Percentiles rank a stretch among this genome's conserved stretches.
Evolutionary conservation across 805 yeast species (phyloP).

Genomic region (Myxozyma sirexii): DNA sequence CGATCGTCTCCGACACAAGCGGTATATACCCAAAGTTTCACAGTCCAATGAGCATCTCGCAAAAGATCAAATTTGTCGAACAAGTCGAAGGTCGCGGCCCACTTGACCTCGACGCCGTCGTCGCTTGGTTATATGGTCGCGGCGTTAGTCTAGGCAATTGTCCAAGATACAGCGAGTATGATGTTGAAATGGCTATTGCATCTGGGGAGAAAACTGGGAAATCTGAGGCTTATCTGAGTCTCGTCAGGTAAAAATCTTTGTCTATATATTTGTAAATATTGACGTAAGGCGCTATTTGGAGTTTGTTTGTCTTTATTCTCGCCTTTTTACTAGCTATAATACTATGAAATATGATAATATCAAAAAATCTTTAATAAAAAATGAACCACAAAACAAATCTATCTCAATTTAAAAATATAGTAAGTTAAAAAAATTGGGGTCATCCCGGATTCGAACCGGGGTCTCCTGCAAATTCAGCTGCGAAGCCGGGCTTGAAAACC

Average conservation of each 20-base stretch:
- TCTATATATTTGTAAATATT: background rate
- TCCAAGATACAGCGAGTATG: conserved; percentile 10
- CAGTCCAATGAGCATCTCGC: conserved; percentile 7
- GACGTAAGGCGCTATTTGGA: too few relatives aligned
- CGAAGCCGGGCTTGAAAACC: conserved; percentile 38
- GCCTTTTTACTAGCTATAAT: too few relatives aligned
- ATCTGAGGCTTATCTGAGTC: background rate
- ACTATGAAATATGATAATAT: background rate
- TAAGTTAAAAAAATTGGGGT: conserved; percentile 40
- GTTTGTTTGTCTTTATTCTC: background rate
- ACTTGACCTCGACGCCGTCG: conserved; percentile 13
- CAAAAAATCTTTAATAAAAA: background rate
- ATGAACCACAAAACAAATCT: background rate
- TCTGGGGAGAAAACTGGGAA: background rate
- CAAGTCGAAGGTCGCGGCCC: background rate
- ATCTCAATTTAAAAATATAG: background rate
- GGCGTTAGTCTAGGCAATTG: conserved; percentile 7
- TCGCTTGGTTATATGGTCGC: conserved; percentile 12
- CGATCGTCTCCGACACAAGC: background rate
- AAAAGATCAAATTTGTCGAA: background rate
- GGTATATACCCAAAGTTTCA: background rate
- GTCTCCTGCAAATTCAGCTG: conserved; percentile 42
- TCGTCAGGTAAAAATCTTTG: background rate
- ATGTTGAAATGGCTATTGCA: conserved; percentile 11
- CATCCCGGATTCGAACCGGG: conserved; percentile 49